phyloP scores from a whole-genome alignment of 2,329 filamentous ascomycete genomes.

The Magnaporthiopsis rhizophila region DNA sequence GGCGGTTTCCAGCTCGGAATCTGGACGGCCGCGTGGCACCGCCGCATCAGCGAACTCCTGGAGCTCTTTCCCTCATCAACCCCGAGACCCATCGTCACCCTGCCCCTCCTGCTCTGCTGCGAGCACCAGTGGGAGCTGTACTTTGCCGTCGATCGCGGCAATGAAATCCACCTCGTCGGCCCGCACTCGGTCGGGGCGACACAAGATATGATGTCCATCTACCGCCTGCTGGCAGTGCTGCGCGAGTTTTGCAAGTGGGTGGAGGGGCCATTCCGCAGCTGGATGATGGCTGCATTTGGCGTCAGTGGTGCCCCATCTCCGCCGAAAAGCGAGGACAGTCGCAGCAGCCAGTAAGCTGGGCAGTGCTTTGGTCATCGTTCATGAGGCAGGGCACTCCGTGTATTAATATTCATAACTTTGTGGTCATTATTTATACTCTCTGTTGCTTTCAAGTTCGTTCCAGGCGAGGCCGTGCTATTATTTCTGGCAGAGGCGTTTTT shows the following conservation, averaged over 20 bases:
- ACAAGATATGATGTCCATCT: not conserved
- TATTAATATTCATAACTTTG: no score
- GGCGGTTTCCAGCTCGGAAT: not conserved
- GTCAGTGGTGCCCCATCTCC: not conserved
- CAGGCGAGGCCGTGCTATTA: no score
- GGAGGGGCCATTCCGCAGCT: conserved; percentile 4
- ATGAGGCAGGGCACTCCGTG: no score
- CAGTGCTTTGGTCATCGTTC: not conserved
- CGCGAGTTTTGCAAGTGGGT: conserved; percentile 3
- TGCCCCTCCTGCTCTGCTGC: not conserved
- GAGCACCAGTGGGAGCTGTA: not conserved
- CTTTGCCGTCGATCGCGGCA: not conserved
- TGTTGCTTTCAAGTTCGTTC: no score
- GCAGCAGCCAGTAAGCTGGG: not conserved
- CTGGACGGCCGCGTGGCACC: conserved; percentile 3
- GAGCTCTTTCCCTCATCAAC: not conserved
- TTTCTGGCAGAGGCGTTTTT: no score
- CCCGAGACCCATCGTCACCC: not conserved
- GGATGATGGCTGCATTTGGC: not conserved
- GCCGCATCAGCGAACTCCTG: conserved; percentile 1
- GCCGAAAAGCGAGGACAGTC: not conserved
- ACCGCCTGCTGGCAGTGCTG: not conserved
- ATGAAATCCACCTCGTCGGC: not conserved
- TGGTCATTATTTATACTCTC: no score
- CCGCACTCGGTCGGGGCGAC: not conserved